Base-by-base conservation (phyloP, 305 asterid genomes). In the Fraxinus ornus region DNA sequence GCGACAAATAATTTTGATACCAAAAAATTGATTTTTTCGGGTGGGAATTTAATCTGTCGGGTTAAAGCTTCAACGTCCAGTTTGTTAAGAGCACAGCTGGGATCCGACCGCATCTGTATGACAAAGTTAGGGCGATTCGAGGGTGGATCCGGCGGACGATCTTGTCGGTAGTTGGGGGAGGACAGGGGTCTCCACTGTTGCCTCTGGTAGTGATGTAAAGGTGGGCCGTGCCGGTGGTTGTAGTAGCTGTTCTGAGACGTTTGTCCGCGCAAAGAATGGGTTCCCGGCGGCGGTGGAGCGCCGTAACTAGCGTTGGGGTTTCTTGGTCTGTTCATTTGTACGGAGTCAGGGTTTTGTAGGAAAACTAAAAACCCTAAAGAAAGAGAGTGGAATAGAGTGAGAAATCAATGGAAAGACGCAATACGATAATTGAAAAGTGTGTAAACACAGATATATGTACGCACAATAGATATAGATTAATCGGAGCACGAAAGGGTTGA, bases 111-210 rank as follows among this genome's bases (percentile, higher is more conserved):
- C 3, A 95, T 87, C 78, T 90, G 85, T 49, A 95, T 83, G 36
- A 85, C 41, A 86, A 92, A 94, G 82, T 92, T 94, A 37, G 88
- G 87, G 7, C 76, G 82, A 78, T 44, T 26, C 0, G 79, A 82
- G 39, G 83, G 78, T 4, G 84, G 78, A 10, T 84, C 88, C 5
- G 90, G 89, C 1, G 94, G 90, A 1, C 93, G 93, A 92, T 94
- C 91, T 55, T 26, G 81, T 12, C 85, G 89, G 84, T 84, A 49
- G 32, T 78, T 81, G 6, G 88, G 85, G 7, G 78, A 12, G 49
- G 62, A 75, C 19, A 76, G 88, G 15, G 72, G 52, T 13, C 76
- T 85, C 86, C 76, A 26, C 13, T 72, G 90, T 32, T 82, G 75
- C 75, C 78, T 86, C 26, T 78, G 89, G 30, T 52, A 33, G 75